phyloP scores from a whole-genome alignment of 208 protist genomes.

The Acanthamoeba sp. region DNA sequence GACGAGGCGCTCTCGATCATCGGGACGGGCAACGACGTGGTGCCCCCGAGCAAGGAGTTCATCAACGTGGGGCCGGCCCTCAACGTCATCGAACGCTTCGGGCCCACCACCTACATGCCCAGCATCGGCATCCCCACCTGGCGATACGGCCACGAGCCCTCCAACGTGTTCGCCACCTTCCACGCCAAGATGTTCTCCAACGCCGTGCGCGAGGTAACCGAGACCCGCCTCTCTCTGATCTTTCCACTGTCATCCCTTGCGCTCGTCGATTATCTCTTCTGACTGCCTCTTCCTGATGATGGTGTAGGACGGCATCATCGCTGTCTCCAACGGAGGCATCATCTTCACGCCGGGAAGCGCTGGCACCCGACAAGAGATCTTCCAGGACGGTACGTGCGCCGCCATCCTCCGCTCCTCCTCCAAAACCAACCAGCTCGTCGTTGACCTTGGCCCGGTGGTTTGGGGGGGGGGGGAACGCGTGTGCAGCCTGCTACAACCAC shows the following conservation, averaged over 20 bases:
- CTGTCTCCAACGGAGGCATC: constrained; percentile 63
- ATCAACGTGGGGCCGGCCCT: background rate
- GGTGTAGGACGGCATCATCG: constrained; percentile 45
- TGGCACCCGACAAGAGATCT: constrained; percentile 67
- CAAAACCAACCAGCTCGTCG: no score
- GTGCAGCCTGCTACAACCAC: constrained; percentile 65
- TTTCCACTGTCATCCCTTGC: background rate
- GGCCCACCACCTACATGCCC: constrained; percentile 30
- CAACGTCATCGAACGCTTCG: constrained; percentile 40
- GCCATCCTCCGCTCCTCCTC: no score
- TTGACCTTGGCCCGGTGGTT: background rate
- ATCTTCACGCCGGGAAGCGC: constrained; percentile 69
- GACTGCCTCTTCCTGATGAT: no score
- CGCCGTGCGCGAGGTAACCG: constrained; percentile 21
- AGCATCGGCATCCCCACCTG: constrained; percentile 64
- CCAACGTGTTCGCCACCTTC: constrained; percentile 65
- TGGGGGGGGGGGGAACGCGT: no score
- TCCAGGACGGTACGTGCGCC: constrained; percentile 41
- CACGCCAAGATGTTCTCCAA: constrained; percentile 71
- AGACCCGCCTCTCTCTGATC: background rate
- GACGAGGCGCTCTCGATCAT: constrained; percentile 48
- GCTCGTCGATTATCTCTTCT: no score
- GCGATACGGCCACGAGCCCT: constrained; percentile 68
- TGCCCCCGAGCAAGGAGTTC: constrained; percentile 5
- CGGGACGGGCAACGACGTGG: background rate